A percentile compares a stretch with the other conserved stretches of the same genome.
Conservation (phyloP, 148 eudicot species). For the Talinum fruticosum region DNA sequence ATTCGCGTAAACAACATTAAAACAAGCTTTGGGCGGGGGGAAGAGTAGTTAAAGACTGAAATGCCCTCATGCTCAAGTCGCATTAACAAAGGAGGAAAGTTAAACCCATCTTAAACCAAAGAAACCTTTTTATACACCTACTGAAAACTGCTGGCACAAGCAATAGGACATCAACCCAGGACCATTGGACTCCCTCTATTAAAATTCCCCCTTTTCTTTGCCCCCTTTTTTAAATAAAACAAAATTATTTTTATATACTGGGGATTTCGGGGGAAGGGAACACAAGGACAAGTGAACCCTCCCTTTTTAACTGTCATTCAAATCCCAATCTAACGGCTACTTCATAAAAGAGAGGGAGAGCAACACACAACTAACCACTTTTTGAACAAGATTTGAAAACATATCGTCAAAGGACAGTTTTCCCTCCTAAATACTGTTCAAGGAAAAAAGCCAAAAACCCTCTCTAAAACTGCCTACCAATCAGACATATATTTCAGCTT, state of each 20-base stretch:
- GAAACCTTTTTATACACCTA: constrained; percentile 26
- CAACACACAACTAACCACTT: constrained; percentile 35
- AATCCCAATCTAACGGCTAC: constrained; percentile 45
- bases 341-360: constrained; percentile 31
- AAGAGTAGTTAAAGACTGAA: constrained; percentile 7
- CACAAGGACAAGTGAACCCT: constrained; percentile 17
- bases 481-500: constrained; percentile 10
- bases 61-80: constrained; percentile 16
- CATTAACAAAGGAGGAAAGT: constrained; percentile 13
- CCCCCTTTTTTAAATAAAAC: not conserved
- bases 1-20: not conserved
- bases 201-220: constrained; percentile 21
- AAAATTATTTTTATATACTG: constrained; percentile 9
- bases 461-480: constrained; percentile 19
- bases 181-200: constrained; percentile 12
- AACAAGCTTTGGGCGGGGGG: not conserved
- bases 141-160: constrained; percentile 24
- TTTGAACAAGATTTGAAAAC: constrained; percentile 33
- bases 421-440: constrained; percentile 35
- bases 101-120: constrained; percentile 3
- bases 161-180: constrained; percentile 12
- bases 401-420: constrained; percentile 20
- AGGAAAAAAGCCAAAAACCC: constrained; percentile 16
- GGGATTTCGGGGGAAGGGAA: constrained; percentile 22
- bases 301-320: constrained; percentile 45